These are phyloP conservation scores for Stachybotrys echinatus DNA, from an alignment of 2,329 filamentous ascomycete species.

Conservation along the genomic window DNA sequence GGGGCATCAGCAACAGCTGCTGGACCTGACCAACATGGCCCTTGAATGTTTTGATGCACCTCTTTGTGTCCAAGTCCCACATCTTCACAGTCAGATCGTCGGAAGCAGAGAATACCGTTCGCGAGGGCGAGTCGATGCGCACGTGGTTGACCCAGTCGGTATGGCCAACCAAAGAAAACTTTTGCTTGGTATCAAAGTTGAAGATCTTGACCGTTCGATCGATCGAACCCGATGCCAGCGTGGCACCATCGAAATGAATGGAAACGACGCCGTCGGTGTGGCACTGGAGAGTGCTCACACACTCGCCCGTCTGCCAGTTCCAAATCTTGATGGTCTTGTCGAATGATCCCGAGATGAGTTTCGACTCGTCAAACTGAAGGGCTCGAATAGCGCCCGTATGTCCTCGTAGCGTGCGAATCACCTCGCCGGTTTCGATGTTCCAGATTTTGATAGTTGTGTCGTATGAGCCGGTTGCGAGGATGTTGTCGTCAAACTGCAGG, in stretches of 20 bases:
- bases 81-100: slow-evolving; percentile 89
- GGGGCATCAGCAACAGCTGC: slow-evolving; percentile 77
- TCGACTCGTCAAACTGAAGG: slow-evolving; percentile 87
- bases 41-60: slow-evolving; percentile 71
- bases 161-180: slow-evolving; percentile 76
- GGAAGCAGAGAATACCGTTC: slow-evolving; percentile 86
- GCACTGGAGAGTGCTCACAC: slow-evolving; percentile 72
- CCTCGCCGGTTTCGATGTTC: slow-evolving; percentile 84
- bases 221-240: slow-evolving; percentile 82
- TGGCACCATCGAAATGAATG: slow-evolving; percentile 79
- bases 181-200: slow-evolving; percentile 81
- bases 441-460: slow-evolving; percentile 94
- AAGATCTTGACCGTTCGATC: slow-evolving; percentile 90
- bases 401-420: slow-evolving; percentile 76
- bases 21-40: slow-evolving; percentile 96
- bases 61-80: slow-evolving; percentile 84
- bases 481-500: slow-evolving; percentile 70
- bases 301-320: slow-evolving; percentile 93
- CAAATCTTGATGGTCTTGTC: slow-evolving; percentile 87
- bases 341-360: slow-evolving; percentile 84
- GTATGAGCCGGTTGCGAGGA: slow-evolving; percentile 91
- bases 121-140: slow-evolving; percentile 72
- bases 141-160: slow-evolving; percentile 97
- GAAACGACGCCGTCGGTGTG: slow-evolving; percentile 81
- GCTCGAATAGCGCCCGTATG: slow-evolving; percentile 81